Evolutionary conservation across 2,329 filamentous ascomycete species (phyloP), one percentile per base, ranked within the genome.

Genomic region (Verticillium longisporum): DNA sequence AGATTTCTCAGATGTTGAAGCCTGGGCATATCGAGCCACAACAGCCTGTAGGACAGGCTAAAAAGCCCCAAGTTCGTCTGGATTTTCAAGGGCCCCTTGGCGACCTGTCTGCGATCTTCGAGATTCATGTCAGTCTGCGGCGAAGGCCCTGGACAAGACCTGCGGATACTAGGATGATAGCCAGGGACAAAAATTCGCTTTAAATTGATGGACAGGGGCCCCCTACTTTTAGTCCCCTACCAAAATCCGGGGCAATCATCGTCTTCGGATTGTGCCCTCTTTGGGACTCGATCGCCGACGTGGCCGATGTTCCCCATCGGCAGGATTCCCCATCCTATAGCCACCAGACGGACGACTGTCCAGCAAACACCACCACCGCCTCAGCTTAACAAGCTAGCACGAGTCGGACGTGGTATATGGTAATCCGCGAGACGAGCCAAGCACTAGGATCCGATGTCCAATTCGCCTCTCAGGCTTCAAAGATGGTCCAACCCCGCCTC

Each of bases 221-320:
- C 56, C 34, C 60, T 53, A 18, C 11, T 13, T 10, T 45, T 60
- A 59, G 59, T 60, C 55, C 61, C 41, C 55, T 59, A 57, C 59
- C 62, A 59, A 58, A 65, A 65, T 65, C 64, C 62, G 64, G 64
- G 64, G 64, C 64, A 65, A 32, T 26, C 26, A 41, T 59, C 56
- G 34, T 41, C 41, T 26, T 55, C 64, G 64, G 64, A 57, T 34
- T 57, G 59, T 60, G 54, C 55, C 64, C 61, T 34, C 41, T 61
- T 64, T 60, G 41, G 62, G 64, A 45, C 60, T 63, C 58, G 36
- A 63, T 65, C 64, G 57, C 64, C 62, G 62, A 58, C 54, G 55
- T 38, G 38, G 21, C 60, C 58, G 57, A 60, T 41, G 37, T n/a
- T 18, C 45, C 21, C 45, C 21, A 53, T 41, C 55, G 45, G 58